phyloP scores from a whole-genome alignment of 805 yeast species.

The Huiozyma naganishii region DNA sequence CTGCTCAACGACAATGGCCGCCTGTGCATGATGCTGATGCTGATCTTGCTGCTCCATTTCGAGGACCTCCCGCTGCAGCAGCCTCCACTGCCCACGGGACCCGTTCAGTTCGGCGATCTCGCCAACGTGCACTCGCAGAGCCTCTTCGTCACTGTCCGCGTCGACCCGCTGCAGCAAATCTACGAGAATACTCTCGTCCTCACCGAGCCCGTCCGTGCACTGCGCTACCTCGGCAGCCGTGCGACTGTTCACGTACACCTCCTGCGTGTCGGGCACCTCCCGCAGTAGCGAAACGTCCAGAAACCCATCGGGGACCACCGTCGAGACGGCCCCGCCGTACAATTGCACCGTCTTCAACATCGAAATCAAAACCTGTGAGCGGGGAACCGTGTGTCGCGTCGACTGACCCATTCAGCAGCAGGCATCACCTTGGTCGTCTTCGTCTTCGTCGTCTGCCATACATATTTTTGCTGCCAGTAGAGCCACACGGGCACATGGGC shows the following conservation, averaged over 20 bases:
- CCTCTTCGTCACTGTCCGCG: constrained; percentile 29
- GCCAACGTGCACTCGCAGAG: constrained; percentile 41
- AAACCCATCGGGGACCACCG: constrained; percentile 46
- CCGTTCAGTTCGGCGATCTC: constrained; percentile 43
- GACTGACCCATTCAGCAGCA: neutral
- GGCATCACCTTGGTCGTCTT: no score
- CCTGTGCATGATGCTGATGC: constrained; percentile 5
- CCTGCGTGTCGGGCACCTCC: constrained; percentile 89
- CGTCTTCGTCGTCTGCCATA: no score
- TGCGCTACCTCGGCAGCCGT: constrained; percentile 21
- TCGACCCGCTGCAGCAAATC: constrained; percentile 50
- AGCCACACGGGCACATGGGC: no score
- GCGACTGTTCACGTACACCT: constrained; percentile 55
- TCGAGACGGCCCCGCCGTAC: constrained; percentile 76
- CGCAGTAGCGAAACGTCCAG: constrained; percentile 72
- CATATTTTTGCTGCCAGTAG: no score
- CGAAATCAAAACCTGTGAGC: neutral
- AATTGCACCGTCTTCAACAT: constrained; percentile 21
- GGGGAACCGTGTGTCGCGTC: neutral
- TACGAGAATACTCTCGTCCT: constrained; percentile 49
- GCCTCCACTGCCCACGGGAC: constrained; percentile 20
- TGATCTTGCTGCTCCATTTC: neutral
- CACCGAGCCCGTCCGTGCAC: constrained; percentile 27
- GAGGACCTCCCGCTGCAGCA: constrained; percentile 14
- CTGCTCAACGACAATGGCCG: constrained; percentile 33